Evolutionary conservation across 306 rosid species (phyloP).

Genomic region (Aeschynomene evenia): DNA sequence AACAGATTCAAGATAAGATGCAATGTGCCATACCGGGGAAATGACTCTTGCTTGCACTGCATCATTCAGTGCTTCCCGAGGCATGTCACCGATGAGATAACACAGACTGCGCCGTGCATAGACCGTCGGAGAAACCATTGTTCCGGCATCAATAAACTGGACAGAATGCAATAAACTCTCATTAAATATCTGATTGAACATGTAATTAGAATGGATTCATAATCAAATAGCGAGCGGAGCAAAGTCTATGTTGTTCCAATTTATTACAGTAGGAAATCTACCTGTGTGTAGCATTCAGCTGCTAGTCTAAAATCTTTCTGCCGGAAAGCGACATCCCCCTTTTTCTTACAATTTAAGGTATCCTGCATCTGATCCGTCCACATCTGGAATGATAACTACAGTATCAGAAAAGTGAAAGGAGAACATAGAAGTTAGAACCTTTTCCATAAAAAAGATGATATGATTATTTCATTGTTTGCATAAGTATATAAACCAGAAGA

Average conservation of each 20-base stretch:
- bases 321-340: conserved; percentile 65
- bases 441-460: not conserved
- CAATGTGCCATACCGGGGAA: conserved; percentile 76
- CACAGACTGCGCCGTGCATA: conserved; percentile 67
- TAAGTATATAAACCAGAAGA: not conserved
- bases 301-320: conserved; percentile 63
- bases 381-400: conserved; percentile 83
- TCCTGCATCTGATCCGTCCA: conserved; percentile 90
- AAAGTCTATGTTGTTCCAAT: too few relatives aligned
- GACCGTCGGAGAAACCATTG: conserved; percentile 76
- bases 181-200: conserved; percentile 10
- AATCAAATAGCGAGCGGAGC: not conserved
- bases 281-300: conserved; percentile 72
- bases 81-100: conserved; percentile 68
- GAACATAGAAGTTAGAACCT: conserved; percentile 28
- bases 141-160: conserved; percentile 74
- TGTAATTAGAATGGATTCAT: conserved; percentile 2
- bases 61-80: conserved; percentile 63
- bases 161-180: conserved; percentile 11
- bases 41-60: conserved; percentile 75
- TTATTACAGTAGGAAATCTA: conserved; percentile 27
- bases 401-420: conserved; percentile 11
- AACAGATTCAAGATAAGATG: conserved; percentile 80
- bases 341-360: conserved; percentile 67
- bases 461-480: not conserved